phyloP scores from a whole-genome alignment of 2,329 filamentous ascomycete genomes.

The Monosporascus cannonballus region DNA sequence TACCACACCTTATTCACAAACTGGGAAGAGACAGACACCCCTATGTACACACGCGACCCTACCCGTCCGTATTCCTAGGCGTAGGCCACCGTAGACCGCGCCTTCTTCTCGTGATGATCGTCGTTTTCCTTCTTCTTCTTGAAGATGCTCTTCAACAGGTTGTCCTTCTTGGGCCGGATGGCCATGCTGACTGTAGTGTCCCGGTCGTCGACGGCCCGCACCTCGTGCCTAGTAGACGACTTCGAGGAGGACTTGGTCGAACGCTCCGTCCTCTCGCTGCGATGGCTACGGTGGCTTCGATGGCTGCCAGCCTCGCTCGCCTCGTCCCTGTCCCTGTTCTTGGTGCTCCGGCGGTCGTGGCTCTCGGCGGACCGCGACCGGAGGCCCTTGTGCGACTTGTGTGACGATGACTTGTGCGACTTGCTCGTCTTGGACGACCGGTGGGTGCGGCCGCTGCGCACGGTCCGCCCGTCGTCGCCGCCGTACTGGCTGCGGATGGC shows the following conservation, averaged over 20 bases:
- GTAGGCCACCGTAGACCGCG: slow-evolving; percentile 9
- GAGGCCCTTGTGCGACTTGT: slow-evolving; percentile 21
- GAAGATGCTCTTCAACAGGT: slow-evolving; percentile 54
- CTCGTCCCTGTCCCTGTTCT: slow-evolving; percentile 25
- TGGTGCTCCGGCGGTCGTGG: slow-evolving; percentile 8
- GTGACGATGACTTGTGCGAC: slow-evolving; percentile 19
- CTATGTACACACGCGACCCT: too few species aligned
- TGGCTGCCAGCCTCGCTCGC: slow-evolving; percentile 32
- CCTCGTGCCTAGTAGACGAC: slow-evolving; percentile 17
- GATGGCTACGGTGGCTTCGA: slow-evolving; percentile 21
- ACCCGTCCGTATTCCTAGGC: slow-evolving; percentile 3
- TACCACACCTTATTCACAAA: too few species aligned
- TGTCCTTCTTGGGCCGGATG: slow-evolving; percentile 40
- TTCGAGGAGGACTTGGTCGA: slow-evolving; percentile 20
- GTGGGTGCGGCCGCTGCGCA: slow-evolving; percentile 21
- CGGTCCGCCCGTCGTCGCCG: slow-evolving; percentile 30
- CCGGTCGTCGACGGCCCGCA: slow-evolving; percentile 31
- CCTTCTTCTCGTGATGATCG: slow-evolving; percentile 9
- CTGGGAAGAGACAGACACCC: too few species aligned
- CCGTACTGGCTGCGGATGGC: slow-evolving; percentile 36
- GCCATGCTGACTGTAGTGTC: slow-evolving; percentile 31
- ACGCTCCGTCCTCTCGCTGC: slow-evolving; percentile 29
- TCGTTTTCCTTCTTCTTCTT: slow-evolving; percentile 44
- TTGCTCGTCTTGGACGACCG: slow-evolving; percentile 21
- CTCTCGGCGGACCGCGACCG: slow-evolving; percentile 7